Evolutionary conservation across 495 filamentous ascomycete genomes (phyloP).

Genomic region (Talaromyces proteolyticus): DNA sequence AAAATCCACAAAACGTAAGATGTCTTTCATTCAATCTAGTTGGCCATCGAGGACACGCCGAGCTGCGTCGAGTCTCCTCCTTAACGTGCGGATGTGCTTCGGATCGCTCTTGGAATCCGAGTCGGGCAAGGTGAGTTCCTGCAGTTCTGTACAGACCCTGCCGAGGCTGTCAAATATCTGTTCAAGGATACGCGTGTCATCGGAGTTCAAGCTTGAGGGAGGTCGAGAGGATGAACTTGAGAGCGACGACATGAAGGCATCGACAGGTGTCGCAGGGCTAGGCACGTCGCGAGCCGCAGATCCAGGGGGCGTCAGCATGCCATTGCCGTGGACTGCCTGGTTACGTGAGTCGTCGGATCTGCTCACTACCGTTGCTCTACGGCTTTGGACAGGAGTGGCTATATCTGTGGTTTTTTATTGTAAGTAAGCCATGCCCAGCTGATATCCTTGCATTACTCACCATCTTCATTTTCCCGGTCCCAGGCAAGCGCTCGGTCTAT

Average conservation of each 20-base stretch:
- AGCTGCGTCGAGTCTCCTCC: constrained; percentile 68
- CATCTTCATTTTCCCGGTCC: constrained; percentile 7
- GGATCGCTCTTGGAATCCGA: constrained; percentile 45
- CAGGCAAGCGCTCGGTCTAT: constrained; percentile 3
- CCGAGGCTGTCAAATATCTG: constrained; percentile 68
- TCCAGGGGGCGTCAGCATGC: constrained; percentile 7
- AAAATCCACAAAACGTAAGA: not conserved
- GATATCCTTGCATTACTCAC: constrained; percentile 3
- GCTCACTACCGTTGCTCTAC: not conserved
- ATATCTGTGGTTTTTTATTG: not conserved
- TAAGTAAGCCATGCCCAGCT: not conserved
- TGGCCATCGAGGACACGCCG: constrained; percentile 64
- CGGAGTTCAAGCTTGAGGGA: constrained; percentile 50
- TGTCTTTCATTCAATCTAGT: constrained; percentile 22
- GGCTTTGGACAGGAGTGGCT: constrained; percentile 3
- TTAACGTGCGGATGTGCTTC: constrained; percentile 55
- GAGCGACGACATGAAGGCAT: constrained; percentile 7
- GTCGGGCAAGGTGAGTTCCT: constrained; percentile 44
- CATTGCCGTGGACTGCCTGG: constrained; percentile 2
- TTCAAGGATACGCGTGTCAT: constrained; percentile 73
- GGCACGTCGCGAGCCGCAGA: not conserved
- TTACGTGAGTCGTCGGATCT: not conserved
- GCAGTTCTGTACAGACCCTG: constrained; percentile 60
- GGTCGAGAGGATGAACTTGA: constrained; percentile 1
- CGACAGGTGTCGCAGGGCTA: constrained; percentile 3